Base-by-base conservation (phyloP, 2,329 filamentous ascomycete genomes). In the Cyclaneusma minus region DNA sequence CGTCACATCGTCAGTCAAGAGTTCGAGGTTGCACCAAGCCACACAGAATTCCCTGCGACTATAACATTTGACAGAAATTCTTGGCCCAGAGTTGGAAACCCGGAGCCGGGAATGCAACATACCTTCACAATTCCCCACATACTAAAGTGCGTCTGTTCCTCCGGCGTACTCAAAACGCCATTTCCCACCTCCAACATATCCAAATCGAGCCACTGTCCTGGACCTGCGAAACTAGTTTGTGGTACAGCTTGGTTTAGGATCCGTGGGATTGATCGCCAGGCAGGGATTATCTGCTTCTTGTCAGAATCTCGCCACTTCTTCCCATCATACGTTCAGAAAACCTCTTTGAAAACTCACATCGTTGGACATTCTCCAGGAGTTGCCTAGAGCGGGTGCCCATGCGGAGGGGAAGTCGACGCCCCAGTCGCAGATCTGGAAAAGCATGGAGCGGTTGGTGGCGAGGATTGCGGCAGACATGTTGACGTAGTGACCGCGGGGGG, bases 381-480 rank as follows among this genome's bases (percentile, higher is more conserved):
- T 49, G 3, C 51, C 51, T 3, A 54, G 29, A 3, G 29, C 30
- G 0, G 51, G 47, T 0, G 51, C 54, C 54, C 54, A 56, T 0
- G 41, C 38, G 2, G 50, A 49, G 2, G 51, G 50, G 25, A 53
- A 52, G 24, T 52, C 50, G 11, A 55, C 37, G 3, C 52, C 54
- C 54, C 54, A 57, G 29, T 56, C 49, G 29, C 54, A 57, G 12
- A 56, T 48, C 9, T 52, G 46, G 28, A 52, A 55, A 2, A 55
- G 27, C 0, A 57, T 50, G 0, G 41, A 24, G 4, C 47, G 42
- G 5, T 36, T 27, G 2, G 43, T 37, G 0, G 36, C 29, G 1
- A 32, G 29, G 1, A 56, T 31, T 0, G 48, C 49, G 0, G 38
- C 28, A 3, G 48, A 44, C 52, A 56, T 56, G 21, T 42, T 48